Evolutionary conservation across 139 green algal genomes (phyloP).

Genomic region (Protoeuglena noctilucae): DNA sequence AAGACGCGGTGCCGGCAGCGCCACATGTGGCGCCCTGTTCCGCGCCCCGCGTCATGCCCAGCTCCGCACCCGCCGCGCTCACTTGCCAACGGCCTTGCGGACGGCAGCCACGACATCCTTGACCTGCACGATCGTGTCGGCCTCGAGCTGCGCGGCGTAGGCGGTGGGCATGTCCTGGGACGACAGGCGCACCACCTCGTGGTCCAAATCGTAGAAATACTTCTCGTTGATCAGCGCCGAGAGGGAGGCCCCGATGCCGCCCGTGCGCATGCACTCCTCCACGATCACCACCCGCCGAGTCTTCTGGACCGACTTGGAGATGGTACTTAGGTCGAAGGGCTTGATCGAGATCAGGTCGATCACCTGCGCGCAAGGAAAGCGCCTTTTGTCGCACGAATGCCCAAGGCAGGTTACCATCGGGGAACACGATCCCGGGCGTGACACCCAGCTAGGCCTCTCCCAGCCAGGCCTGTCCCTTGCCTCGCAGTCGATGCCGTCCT

Average conservation of each 20-base stretch:
- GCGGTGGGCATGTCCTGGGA: conserved; percentile 85
- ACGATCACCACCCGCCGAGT: conserved; percentile 78
- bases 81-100: conserved; percentile 15
- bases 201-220: conserved; percentile 86
- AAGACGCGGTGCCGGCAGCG: too few relatives aligned
- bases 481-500: conserved; percentile 59
- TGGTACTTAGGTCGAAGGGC: conserved; percentile 92
- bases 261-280: conserved; percentile 95
- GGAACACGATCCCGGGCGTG: too few relatives aligned
- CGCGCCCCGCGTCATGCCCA: too few relatives aligned
- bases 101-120: conserved; percentile 54
- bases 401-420: too few relatives aligned
- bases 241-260: conserved; percentile 81
- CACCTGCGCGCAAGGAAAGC: too few relatives aligned
- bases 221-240: conserved; percentile 83
- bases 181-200: conserved; percentile 62
- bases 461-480: too few relatives aligned
- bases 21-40: too few relatives aligned
- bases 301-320: conserved; percentile 70
- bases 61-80: too few relatives aligned
- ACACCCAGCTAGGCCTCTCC: too few relatives aligned
- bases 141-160: conserved; percentile 84
- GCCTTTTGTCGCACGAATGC: too few relatives aligned
- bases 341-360: conserved; percentile 94
- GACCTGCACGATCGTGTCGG: conserved; percentile 82